Evolutionary conservation across 805 yeast species (phyloP), one percentile per base, ranked within the genome.

Genomic region (Barnettozyma salicaria): DNA sequence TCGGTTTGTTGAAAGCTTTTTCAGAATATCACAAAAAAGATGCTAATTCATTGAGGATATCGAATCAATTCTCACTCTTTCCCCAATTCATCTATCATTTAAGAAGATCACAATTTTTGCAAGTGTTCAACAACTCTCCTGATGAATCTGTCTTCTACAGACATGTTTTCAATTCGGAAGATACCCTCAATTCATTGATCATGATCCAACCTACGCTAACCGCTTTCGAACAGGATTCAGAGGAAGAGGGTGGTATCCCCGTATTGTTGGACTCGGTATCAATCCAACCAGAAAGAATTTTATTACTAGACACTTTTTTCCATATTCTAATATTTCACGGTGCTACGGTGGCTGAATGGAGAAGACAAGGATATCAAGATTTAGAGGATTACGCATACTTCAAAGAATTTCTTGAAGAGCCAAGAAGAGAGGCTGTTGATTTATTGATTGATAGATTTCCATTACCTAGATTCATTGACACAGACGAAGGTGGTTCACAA

Each of bases 401-500:
- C 54, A 72, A 70, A 45, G 73, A 68, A 23, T 78, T 78, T 45
- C 60, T 79, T 40, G 78, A 74, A 37, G 70, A 68, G 20, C 86
- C 87, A 13, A 73, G 77, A 48, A 58, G 62, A 39, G 86, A 78
- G 48, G 86, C 85, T 9, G 76, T 80, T 42, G 78, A 74, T 33
- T 65, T 80, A 23, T 62, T 79, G 27, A 65, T 74, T 42, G 86
- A 79, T 49, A 60, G 87, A 48, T 79, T 75, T 64, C 87, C 87
- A 36, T 64, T 79, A 43, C 87, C 87, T 5, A 65, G 87, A 49
- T 79, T 78, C 47, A 76, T 79, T 36, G 85, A 79, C 52, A 76
- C 84, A 19, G 84, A 79, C 48, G 85, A 78, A 54, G 85, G 85
- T 37, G 86, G 85, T 4, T 78, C 85, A 0, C 87, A 79, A 52